Evolutionary conservation across 225 moss, liverwort and hornwort species (phyloP), one percentile per base, ranked within the genome.

Genomic region (Bryum argenteum): DNA sequence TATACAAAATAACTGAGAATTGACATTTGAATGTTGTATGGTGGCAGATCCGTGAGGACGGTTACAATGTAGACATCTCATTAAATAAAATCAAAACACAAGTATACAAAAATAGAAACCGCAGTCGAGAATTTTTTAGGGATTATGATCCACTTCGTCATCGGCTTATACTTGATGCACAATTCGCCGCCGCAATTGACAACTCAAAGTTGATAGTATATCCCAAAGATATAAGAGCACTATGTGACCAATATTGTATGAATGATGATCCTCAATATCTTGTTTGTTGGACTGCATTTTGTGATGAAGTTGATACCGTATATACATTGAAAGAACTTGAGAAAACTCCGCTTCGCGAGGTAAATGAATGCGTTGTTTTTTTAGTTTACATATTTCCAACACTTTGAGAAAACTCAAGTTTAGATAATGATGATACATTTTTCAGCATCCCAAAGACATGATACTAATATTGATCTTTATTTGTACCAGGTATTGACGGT

Each of bases 281-380:
- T 68, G 66, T 93, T 17, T 97, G 94, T 67, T 97, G 93, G 93
- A 93, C 89, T 0, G 80, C 86, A 2, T 97, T 97, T 78, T 92
- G 94, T 40, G 89, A 97, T 65, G 96, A 97, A 58, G 81, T 97
- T 72, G 96, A 97, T 51, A 91, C 86, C 0, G 72, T 97, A 2
- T 97, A 86, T 1, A 97, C 96, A 0, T 78, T 94, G 38, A 97
- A 93, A 65, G 91, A 90, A 42, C 91, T 97, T 64, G 96, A 97
- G 66, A 97, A 97, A 81, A 93, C 91, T 20, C 96, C 96, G 1
- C 58, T 84, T 5, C 61, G 72, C 67, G 81, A 90, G 71, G 96
- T 97, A 78, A 0, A 2, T 3, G 8, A 42, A 15, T 14, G 0
- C 11, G 0, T 19, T 5, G 1, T 41, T 8, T 11, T 5, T 8